A percentile compares a stretch with the other conserved stretches of the same genome.
Evolutionary conservation across 73 alveolate species (phyloP).

Genomic region (Paraurostyla sp.): DNA sequence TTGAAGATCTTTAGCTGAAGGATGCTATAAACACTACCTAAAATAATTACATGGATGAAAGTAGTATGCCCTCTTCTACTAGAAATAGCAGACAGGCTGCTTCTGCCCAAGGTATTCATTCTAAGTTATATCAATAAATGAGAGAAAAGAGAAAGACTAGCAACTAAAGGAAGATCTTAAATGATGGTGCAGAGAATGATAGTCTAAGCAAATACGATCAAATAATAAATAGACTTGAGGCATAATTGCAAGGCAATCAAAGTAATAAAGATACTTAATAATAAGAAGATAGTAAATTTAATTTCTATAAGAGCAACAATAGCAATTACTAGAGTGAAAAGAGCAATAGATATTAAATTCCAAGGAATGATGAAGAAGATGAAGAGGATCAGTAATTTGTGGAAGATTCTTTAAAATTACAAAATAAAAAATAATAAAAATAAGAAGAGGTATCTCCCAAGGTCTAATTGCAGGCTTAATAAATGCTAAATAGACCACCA

Average conservation of each 20-base stretch:
- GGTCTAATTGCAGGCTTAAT: no score
- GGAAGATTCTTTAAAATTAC: not conserved
- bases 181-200: conserved; percentile 3
- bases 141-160: conserved; percentile 58
- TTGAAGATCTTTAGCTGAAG: not conserved
- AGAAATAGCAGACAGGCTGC: conserved; percentile 18
- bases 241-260: not conserved
- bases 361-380: conserved; percentile 29
- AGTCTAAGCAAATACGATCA: conserved; percentile 29
- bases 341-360: conserved; percentile 23
- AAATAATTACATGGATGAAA: not conserved
- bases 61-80: not conserved
- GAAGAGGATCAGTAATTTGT: no score
- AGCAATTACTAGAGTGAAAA: conserved; percentile 37
- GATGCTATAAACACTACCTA: not conserved
- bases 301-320: not conserved
- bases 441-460: no score
- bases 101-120: not conserved
- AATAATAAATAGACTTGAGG: conserved; percentile 38
- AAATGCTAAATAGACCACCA: no score
- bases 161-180: conserved; percentile 6
- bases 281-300: not conserved
- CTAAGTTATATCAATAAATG: conserved; percentile 23
- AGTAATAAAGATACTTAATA: not conserved
- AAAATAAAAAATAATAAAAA: not conserved